phyloP scores from a whole-genome alignment of 441 rosid species.

The Omphalea diandra region DNA sequence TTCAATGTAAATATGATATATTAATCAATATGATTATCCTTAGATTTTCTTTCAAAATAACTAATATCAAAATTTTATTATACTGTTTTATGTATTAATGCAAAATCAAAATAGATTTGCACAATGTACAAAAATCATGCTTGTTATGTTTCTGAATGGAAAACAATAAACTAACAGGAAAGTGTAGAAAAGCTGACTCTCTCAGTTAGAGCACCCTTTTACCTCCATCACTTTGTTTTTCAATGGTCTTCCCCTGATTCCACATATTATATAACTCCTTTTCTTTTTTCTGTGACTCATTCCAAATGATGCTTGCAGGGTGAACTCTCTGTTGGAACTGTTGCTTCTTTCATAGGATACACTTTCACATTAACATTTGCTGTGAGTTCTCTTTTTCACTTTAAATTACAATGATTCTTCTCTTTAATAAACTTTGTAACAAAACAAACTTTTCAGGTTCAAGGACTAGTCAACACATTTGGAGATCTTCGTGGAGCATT shows the following conservation, averaged over 20 bases:
- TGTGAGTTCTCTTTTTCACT: constrained; percentile 49
- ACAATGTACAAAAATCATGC: no score
- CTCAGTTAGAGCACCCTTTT: not conserved
- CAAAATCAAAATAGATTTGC: no score
- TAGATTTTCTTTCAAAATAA: no score
- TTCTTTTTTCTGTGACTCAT: not conserved
- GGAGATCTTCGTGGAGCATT: constrained; percentile 91
- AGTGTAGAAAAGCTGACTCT: not conserved
- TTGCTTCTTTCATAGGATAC: constrained; percentile 95
- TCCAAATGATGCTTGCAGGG: constrained; percentile 53
- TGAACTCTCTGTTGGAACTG: constrained; percentile 78
- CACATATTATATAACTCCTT: not conserved
- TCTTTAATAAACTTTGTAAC: constrained; percentile 19
- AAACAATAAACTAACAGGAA: not conserved
- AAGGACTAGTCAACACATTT: constrained; percentile 91
- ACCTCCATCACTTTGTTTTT: not conserved
- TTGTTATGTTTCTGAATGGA: not conserved
- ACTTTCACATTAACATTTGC: constrained; percentile 92
- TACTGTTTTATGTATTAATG: no score
- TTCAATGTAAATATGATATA: no score
- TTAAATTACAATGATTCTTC: constrained; percentile 16
- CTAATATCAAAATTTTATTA: no score
- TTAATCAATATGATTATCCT: no score
- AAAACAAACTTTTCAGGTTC: constrained; percentile 53
- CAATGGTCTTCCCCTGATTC: not conserved